Percentiles rank a stretch among this genome's conserved stretches.
phyloP scores from a whole-genome alignment of 2,329 filamentous ascomycete genomes.

The Thielaviopsis ethacetica region DNA sequence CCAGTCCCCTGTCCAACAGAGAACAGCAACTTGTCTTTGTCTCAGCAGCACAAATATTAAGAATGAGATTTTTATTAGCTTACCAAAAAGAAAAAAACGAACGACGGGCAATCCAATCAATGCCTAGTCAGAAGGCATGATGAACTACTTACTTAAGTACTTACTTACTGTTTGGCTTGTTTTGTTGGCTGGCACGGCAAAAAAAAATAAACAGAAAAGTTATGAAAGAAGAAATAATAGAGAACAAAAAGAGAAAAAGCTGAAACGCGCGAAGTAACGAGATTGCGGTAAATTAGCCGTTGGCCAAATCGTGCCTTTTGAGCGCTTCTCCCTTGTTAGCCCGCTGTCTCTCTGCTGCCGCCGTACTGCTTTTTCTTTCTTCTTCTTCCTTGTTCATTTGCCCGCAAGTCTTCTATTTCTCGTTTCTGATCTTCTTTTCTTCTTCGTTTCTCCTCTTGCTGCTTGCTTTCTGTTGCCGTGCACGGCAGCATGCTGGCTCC shows the following conservation, averaged over 20 bases:
- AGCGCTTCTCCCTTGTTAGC: not conserved
- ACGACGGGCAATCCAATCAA: not conserved
- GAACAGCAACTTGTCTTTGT: not conserved
- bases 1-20: not conserved
- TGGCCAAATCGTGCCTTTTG: not conserved
- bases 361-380: too few species aligned
- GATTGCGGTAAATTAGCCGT: not conserved
- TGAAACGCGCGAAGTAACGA: not conserved
- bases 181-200: not conserved
- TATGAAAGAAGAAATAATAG: not conserved
- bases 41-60: not conserved
- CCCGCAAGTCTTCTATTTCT: not conserved
- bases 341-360: too few species aligned
- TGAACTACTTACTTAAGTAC: too few species aligned
- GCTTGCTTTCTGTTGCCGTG: too few species aligned
- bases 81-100: not conserved
- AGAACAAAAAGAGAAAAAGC: not conserved
- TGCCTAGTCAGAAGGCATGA: not conserved
- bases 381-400: not conserved
- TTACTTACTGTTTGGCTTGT: too few species aligned
- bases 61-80: not conserved
- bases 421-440: not conserved
- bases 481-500: too few species aligned
- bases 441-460: not conserved
- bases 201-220: not conserved